These are phyloP conservation scores for Lasiosphaeria hispida DNA, from an alignment of 495 filamentous ascomycete species.

Conservation along the genomic window DNA sequence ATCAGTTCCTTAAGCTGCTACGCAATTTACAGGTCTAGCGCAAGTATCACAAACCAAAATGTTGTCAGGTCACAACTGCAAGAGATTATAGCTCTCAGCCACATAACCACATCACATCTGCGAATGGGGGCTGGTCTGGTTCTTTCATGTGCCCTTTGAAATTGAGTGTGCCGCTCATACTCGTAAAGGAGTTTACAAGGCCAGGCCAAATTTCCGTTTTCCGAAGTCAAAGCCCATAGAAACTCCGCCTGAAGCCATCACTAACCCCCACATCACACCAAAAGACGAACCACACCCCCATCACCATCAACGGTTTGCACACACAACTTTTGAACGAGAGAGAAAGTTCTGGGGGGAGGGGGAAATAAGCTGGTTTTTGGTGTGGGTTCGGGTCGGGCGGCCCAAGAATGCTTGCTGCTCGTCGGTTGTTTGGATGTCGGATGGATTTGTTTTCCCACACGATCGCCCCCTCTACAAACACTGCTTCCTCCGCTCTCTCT, in stretches of 20 bases:
- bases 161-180: background rate
- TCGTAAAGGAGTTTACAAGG: background rate
- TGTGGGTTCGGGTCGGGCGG: background rate
- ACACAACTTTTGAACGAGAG: background rate
- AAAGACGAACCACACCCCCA: too few species aligned
- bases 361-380: too few species aligned
- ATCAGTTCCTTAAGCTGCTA: too few species aligned
- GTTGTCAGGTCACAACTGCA: too few species aligned
- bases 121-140: background rate
- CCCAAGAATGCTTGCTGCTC: slow-evolving; percentile 1
- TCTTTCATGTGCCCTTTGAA: slow-evolving; percentile 13
- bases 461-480: background rate
- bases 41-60: too few species aligned
- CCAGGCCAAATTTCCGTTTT: slow-evolving; percentile 1
- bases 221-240: slow-evolving; percentile 8
- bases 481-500: background rate
- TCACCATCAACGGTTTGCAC: slow-evolving; percentile 1
- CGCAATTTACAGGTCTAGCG: too few species aligned
- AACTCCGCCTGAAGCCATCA: slow-evolving; percentile 13
- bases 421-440: background rate
- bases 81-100: background rate
- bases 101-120: background rate
- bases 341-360: background rate
- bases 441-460: background rate
- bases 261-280: background rate